Base-by-base conservation (phyloP, 345 rosid species). In the Lepidium didymum region DNA sequence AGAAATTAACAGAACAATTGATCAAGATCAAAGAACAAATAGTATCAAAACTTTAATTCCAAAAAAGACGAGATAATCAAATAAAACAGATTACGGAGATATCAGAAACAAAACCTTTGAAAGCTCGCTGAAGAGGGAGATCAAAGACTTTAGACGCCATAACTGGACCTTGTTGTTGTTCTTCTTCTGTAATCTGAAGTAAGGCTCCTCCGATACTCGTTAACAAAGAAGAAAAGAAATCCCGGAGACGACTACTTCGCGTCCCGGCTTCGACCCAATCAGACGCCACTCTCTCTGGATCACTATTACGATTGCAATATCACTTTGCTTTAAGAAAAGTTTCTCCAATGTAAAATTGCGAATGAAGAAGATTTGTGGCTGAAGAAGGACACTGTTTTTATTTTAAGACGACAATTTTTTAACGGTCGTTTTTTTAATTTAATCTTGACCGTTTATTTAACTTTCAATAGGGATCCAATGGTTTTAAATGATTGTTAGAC, bases 231-330 rank as follows among this genome's bases (percentile, higher is more conserved):
- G 88, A 88, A 40, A 91, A 31, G 42, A 84, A 85, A 60, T 63
- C 84, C 33, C 79, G 92, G 84, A 86, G 90, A 84, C 87, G 87
- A 73, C 81, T 72, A 19, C 64, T 78, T 5, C 83, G 75, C 77
- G 83, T 64, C 85, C 70, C 84, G 52, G 73, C 84, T 58, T 67
- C 82, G 37, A 47, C 76, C 21, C 58, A 74, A 51, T 41, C 8
- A 56, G 76, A 56, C 83, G 87, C 89, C 89, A 90, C 89, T 73
- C 79, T 81, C 73, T 56, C 72, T 54, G 57, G 9, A 0, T 21
- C 29, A 25, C 31, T 27, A 27, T 27, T 27, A 4, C 6, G 5
- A 27, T 6, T 27, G 31, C 4, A 25, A 25, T 2, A 25, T 25
- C 27, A 1, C 27, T 25, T 25, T 25, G 27, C 31, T 27, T 27